Conservation (phyloP, 2,329 filamentous ascomycete species). For the Fusarium piperis region DNA sequence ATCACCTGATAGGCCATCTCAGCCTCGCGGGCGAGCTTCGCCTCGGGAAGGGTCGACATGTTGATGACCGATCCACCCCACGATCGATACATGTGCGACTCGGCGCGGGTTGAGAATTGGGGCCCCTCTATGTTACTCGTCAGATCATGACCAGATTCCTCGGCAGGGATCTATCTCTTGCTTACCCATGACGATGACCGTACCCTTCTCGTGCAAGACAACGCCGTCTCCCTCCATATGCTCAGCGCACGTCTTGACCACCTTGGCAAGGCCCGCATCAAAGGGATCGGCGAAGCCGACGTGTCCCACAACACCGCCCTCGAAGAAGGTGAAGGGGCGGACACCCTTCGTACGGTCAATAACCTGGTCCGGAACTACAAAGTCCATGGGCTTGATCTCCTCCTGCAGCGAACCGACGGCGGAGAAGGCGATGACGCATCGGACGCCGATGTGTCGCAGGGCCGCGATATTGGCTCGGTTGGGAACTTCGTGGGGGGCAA, state of each 20-base stretch:
- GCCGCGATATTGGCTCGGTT: conserved; percentile 97
- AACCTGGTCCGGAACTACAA: conserved; percentile 94
- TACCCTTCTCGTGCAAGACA: conserved; percentile 83
- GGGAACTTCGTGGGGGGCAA: conserved; percentile 94
- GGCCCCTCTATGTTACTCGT: conserved; percentile 77
- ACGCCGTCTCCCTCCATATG: conserved; percentile 85
- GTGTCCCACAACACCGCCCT: conserved; percentile 89
- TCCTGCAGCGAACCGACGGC: conserved; percentile 94
- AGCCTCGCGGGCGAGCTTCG: conserved; percentile 94
- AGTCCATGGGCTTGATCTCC: conserved; percentile 94
- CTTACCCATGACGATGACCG: conserved; percentile 88
- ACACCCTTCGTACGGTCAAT: conserved; percentile 98
- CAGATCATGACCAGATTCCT: conserved; percentile 29
- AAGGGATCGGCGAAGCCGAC: conserved; percentile 97
- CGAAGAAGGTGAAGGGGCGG: conserved; percentile 95
- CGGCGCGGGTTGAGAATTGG: conserved; percentile 95
- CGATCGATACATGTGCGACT: conserved; percentile 92
- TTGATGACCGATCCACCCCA: conserved; percentile 98
- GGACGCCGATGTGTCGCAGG: conserved; percentile 88
- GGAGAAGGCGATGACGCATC: conserved; percentile 92
- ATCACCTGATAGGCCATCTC: conserved; percentile 99
- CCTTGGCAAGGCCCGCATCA: conserved; percentile 77
- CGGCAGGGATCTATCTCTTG: not conserved
- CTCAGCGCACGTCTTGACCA: conserved; percentile 81
- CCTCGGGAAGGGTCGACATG: conserved; percentile 95